These are phyloP conservation scores for Pythium dissotocum DNA, from an alignment of 352 stramenopile species.

Conservation along the genomic window DNA sequence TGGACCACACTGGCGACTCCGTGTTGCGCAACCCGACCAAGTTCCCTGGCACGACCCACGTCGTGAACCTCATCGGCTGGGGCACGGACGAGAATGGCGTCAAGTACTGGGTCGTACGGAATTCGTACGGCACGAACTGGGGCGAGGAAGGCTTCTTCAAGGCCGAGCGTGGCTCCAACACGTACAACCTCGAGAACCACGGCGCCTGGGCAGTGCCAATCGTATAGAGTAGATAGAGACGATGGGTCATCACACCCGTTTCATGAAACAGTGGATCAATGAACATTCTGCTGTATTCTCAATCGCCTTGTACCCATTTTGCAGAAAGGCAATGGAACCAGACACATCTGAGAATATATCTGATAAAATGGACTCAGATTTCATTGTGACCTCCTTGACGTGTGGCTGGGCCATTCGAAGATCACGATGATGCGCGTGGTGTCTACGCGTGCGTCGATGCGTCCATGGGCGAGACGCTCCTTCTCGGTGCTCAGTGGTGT, in stretches of 20 bases:
- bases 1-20: slow-evolving; percentile 90
- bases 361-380: not conserved
- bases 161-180: slow-evolving; percentile 68
- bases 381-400: not conserved
- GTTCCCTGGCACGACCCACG: slow-evolving; percentile 82
- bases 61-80: slow-evolving; percentile 96
- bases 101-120: slow-evolving; percentile 97
- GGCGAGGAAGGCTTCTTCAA: slow-evolving; percentile 74
- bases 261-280: not conserved
- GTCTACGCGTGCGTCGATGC: slow-evolving; percentile 3
- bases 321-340: not conserved
- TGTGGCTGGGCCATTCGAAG: not conserved
- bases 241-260: no score
- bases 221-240: slow-evolving; percentile 27
- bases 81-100: slow-evolving; percentile 77
- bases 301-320: not conserved
- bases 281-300: not conserved
- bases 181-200: slow-evolving; percentile 79
- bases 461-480: slow-evolving; percentile 21
- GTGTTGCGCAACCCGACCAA: slow-evolving; percentile 87
- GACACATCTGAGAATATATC: not conserved
- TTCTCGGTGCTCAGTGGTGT: slow-evolving; percentile 72
- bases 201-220: slow-evolving; percentile 74
- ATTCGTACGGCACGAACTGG: slow-evolving; percentile 87
- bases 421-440: slow-evolving; percentile 5